A percentile compares a stretch with the other conserved stretches of the same genome.
Evolutionary conservation across 2,329 filamentous ascomycete genomes (phyloP).

Genomic region (Phaeophleospora eucalypticola): DNA sequence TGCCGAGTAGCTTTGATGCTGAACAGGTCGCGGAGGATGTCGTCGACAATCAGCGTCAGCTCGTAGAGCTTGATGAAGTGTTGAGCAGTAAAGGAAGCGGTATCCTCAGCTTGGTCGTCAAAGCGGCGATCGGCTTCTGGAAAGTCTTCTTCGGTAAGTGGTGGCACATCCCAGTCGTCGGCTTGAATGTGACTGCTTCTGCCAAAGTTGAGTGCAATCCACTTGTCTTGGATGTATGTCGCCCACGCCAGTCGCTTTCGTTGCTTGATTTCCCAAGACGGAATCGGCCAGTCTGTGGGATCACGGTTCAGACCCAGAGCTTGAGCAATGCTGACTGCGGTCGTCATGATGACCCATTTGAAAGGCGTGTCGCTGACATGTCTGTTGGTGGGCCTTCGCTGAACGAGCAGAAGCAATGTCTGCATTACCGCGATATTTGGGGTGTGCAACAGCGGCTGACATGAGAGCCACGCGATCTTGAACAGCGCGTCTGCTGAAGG

Average conservation of each 20-base stretch:
- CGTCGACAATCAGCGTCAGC: constrained; percentile 49
- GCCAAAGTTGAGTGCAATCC: constrained; percentile 56
- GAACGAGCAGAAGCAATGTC: constrained; percentile 31
- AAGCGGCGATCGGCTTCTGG: constrained; percentile 22
- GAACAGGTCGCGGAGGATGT: constrained; percentile 44
- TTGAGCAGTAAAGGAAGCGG: constrained; percentile 16
- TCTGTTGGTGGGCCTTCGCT: constrained; percentile 32
- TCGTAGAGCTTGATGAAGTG: constrained; percentile 52
- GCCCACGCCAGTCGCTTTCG: constrained; percentile 61
- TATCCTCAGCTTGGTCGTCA: constrained; percentile 11
- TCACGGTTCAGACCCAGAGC: constrained; percentile 59
- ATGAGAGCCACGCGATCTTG: constrained; percentile 31
- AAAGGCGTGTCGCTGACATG: constrained; percentile 33
- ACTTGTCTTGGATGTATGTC: constrained; percentile 63
- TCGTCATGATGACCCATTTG: constrained; percentile 33
- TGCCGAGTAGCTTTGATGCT: constrained; percentile 30
- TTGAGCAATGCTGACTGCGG: constrained; percentile 52
- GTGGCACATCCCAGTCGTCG: constrained; percentile 54
- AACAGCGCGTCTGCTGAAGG: constrained; percentile 33
- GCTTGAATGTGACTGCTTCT: constrained; percentile 53
- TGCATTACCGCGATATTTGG: constrained; percentile 31
- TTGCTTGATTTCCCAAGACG: constrained; percentile 59
- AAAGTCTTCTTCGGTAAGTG: constrained; percentile 45
- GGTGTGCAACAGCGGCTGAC: constrained; percentile 28
- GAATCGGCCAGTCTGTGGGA: constrained; percentile 59